Evolutionary conservation across 768 basidiomycete species (phyloP), one percentile per base, ranked within the genome.

Genomic region (Podaxis mareebaensis): DNA sequence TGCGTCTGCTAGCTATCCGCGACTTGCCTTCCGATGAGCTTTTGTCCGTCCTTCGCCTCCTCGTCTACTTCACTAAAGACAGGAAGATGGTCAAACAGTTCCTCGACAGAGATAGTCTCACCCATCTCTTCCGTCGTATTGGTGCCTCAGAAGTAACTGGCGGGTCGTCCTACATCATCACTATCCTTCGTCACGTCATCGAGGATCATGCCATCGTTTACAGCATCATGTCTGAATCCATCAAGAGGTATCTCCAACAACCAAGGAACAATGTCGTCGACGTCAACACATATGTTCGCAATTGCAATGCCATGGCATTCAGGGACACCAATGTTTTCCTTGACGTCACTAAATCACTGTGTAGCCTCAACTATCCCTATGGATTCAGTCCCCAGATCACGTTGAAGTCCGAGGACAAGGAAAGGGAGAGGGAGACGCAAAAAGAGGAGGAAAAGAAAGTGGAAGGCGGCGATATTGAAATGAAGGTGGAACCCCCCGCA

Each of bases 131-230:
- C 76, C 80, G 82, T 59, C 85, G 88, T 33, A 79, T 95, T 67
- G 85, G 85, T 66, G 76, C 79, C 17, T 78, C 86, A 0, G 81
- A 88, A 15, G 85, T 88, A 8, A 74, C 80, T 30, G 88, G 90
- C 20, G 90, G 88, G 66, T 93, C 93, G 52, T 87, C 91, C 0
- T 93, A 95, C 73, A 84, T 95, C 59, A 87, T 89, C 46, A 91
- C 90, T 69, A 91, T 98, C 65, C 79, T 98, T n/a, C 90, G 97
- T 6, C 97, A 99, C 71, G 76, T 93, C 58, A 85, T 96, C 54
- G 97, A 99, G 75, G 93, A 95, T 66, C 69, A 80, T 2, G 71
- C 76, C 2, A 83, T 82, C 7, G 72, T 99, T 48, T 83, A 85
- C 61, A 79, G 78, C 10, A 81, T 93, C 67, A 95, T 99, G 87